Evolutionary conservation across 2,329 filamentous ascomycete species (phyloP).

Genomic region (Aspergillus tubingensis): DNA sequence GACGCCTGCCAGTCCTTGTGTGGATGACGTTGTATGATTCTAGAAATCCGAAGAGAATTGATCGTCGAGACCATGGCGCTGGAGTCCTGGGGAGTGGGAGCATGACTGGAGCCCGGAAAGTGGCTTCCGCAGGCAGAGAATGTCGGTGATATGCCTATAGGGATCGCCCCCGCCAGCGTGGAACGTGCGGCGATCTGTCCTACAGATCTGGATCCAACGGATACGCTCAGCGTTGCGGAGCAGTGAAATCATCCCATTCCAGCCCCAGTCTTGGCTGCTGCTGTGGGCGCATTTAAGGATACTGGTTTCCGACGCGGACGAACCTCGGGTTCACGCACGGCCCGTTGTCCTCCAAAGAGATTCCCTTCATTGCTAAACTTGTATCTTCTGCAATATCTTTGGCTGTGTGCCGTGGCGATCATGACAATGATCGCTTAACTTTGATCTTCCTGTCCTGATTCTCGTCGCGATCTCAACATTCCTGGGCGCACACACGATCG

Average conservation of each 20-base stretch:
- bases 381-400: neutral
- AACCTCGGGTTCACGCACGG: slow-evolving; percentile 1
- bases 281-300: slow-evolving; percentile 18
- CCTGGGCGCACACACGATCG: neutral
- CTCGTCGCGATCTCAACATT: neutral
- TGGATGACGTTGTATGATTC: slow-evolving; percentile 9
- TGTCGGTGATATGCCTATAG: slow-evolving; percentile 9
- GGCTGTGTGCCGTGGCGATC: neutral
- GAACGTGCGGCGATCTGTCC: slow-evolving; percentile 9
- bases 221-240: slow-evolving; percentile 9
- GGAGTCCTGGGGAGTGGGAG: neutral
- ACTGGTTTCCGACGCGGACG: slow-evolving; percentile 28
- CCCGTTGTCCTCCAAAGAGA: neutral
- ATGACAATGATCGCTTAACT: neutral
- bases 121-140: slow-evolving; percentile 29
- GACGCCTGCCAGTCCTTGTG: neutral
- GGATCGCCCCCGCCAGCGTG: slow-evolving; percentile 10
- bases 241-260: slow-evolving; percentile 14
- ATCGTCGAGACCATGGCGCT: slow-evolving; percentile 1
- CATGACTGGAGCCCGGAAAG: slow-evolving; percentile 29
- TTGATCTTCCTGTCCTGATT: neutral
- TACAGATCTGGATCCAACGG: slow-evolving; percentile 14
- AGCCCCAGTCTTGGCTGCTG: slow-evolving; percentile 5
- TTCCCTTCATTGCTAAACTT: neutral
- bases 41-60: slow-evolving; percentile 1